A percentile compares a stretch with the other conserved stretches of the same genome.
Conservation (phyloP, 495 filamentous ascomycete genomes). For the Schizothecium vesticola region DNA sequence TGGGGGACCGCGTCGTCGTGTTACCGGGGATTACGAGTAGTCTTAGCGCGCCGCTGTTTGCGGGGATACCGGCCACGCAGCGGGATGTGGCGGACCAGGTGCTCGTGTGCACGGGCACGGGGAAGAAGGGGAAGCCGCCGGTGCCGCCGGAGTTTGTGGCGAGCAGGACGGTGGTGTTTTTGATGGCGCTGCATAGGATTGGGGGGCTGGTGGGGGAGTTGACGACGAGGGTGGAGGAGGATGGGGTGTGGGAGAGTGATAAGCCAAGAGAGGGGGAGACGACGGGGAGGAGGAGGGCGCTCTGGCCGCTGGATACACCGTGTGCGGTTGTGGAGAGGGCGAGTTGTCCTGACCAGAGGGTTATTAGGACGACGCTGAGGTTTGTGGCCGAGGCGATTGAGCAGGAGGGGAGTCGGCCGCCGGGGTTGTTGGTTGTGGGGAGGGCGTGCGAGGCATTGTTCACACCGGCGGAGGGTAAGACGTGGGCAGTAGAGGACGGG, state of each 20-base stretch:
- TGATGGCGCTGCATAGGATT: constrained; percentile 92
- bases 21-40: constrained; percentile 88
- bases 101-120: constrained; percentile 89
- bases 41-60: constrained; percentile 81
- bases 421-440: constrained; percentile 86
- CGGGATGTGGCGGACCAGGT: constrained; percentile 87
- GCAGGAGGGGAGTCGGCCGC: constrained; percentile 81
- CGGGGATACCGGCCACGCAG: constrained; percentile 81
- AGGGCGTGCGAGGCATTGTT: constrained; percentile 74
- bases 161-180: constrained; percentile 81
- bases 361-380: constrained; percentile 79
- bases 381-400: constrained; percentile 79
- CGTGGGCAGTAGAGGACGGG: constrained; percentile 85
- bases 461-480: constrained; percentile 44
- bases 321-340: constrained; percentile 95
- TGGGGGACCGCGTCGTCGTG: constrained; percentile 49
- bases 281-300: constrained; percentile 24
- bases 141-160: constrained; percentile 71
- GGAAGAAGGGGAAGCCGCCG: constrained; percentile 80
- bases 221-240: constrained; percentile 37
- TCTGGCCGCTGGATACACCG: constrained; percentile 58
- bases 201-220: constrained; percentile 62
- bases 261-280: constrained; percentile 30
- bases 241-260: constrained; percentile 32
- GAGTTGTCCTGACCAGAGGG: constrained; percentile 87